phyloP scores from a whole-genome alignment of 768 basidiomycete species.

The Termitomyces sp. region DNA sequence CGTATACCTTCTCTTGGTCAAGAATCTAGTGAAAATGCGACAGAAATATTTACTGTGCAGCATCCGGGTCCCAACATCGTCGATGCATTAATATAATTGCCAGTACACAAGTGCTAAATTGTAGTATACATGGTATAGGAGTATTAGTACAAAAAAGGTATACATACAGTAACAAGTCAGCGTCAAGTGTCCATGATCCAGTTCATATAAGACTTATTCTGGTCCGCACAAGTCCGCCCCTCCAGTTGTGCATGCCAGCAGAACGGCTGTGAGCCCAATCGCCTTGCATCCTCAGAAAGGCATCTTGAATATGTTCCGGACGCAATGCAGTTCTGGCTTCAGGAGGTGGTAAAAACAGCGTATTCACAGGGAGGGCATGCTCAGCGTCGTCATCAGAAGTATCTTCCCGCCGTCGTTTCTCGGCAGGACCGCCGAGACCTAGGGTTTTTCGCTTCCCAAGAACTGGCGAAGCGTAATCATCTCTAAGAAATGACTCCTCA shows the following conservation, averaged over 20 bases:
- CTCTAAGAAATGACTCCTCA: constrained; percentile 64
- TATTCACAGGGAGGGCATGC: constrained; percentile 59
- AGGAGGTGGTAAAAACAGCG: constrained; percentile 76
- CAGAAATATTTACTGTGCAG: background rate
- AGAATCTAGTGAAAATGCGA: background rate
- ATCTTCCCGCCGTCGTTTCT: constrained; percentile 50
- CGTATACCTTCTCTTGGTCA: background rate
- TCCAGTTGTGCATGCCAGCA: constrained; percentile 86
- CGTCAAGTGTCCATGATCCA: background rate
- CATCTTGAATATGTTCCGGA: constrained; percentile 88
- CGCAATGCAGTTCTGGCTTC: constrained; percentile 74
- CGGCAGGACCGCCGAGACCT: constrained; percentile 38
- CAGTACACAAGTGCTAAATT: constrained; percentile 20
- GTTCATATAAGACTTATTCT: constrained; percentile 70
- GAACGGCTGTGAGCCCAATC: constrained; percentile 78
- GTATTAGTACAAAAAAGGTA: constrained; percentile 1
- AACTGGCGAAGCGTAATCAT: constrained; percentile 58
- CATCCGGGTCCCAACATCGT: background rate
- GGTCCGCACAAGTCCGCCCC: constrained; percentile 78
- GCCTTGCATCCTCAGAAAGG: constrained; percentile 84
- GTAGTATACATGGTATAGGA: constrained; percentile 17
- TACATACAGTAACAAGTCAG: constrained; percentile 2
- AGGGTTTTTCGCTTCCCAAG: constrained; percentile 66
- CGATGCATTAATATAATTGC: constrained; percentile 3
- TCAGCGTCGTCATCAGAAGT: constrained; percentile 59